Base-by-base conservation (phyloP, 1,139 yeast species). In the Pichia sp. region DNA sequence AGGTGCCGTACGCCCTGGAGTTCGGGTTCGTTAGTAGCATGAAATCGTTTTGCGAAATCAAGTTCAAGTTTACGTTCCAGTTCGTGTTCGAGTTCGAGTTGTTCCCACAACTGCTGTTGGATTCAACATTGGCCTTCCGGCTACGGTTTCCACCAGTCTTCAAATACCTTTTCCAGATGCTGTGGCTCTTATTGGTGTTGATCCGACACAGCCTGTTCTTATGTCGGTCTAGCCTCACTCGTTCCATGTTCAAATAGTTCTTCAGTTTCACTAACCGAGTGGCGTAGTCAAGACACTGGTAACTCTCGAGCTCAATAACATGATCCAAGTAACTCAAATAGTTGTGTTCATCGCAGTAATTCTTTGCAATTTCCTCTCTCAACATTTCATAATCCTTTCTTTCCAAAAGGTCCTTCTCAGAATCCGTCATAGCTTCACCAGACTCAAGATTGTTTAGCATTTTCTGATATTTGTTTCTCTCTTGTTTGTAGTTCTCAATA, bases 201-300 rank as follows among this genome's bases (percentile, higher is more conserved):
- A 57, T 54, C 4, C 50, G 38, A 49, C 53, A 47, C n/a, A 57
- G 29, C 40, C 50, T 46, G 26, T 51, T 50, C 26, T 46, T 46
- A 49, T 57, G 38, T 16, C 50, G 43, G 23, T 45, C 47, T 7
- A 57, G 16, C 16, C 56, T 47, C 32, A 50, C 54, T 2, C 41
- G 45, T 36, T 57, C 57, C 54, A 55, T 53, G n/a, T 46, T 50
- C 29, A 72, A 62, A 52, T 70, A 70, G 16, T 61, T 60, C 54
- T 72, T 73, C 34, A 71, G 57, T 49, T 65, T 71, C 6, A 64
- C 62, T 54, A 73, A 57, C 45, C 71, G 64, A 2, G 57, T 57
- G n/a, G 67, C 58, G 50, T 71, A 56, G 4, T 62, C 65, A 3
- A 64, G 57, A 52, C 64, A 63, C 31, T 70, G 63, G 3, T 64